Evolutionary conservation across 1,284 basidiomycete genomes (phyloP), one percentile per base, ranked within the genome.

Genomic region (Malassezia obtusa): DNA sequence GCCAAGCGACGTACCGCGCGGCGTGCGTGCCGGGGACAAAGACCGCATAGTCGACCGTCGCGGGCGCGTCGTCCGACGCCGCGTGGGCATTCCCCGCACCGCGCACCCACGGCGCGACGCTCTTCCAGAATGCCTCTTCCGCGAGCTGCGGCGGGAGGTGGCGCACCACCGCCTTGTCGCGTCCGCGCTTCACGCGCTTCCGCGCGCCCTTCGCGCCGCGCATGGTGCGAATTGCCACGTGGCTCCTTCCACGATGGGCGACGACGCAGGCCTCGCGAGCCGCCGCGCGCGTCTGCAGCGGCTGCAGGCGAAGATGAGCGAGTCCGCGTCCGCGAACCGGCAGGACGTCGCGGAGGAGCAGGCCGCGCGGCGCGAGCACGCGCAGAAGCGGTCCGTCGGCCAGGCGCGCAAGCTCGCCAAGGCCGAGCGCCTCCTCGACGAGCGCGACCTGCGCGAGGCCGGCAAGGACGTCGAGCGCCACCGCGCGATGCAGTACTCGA

Each of bases 401-500:
- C 45, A 45, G 3, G 60, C 63, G 1, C 58, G 63, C 37, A 70
- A 70, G 41, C 48, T 73, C 0, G 49, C 58, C 8, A 67, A 95
- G 26, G 90, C 89, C 0, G 89, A 92, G 74, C 83, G 79, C n/a
- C 74, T 95, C 58, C 82, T 89, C 9, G 78, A 83, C 60, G 89
- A 91, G 76, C 83, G 86, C 2, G 87, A 92, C 61, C 87, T 89
- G 0, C 84, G 85, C 68, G 89, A 89, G 58, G 78, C 80, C 0
- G 92, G 91, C 12, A 87, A 79, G 62, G 80, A 82, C 67, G 62
- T 80, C 17, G 80, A 82, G 64, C 78, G 89, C 52, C 80, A 82
- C 67, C 88, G 88, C 79, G 88, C 89, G 67, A 92, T 89, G 89
- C 83, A 87, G 66, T 95, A 87, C 77, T 86, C 84, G 21, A 85